Evolutionary conservation across 345 rosid genomes (phyloP).

Genomic region (Gossypium mustelinum): DNA sequence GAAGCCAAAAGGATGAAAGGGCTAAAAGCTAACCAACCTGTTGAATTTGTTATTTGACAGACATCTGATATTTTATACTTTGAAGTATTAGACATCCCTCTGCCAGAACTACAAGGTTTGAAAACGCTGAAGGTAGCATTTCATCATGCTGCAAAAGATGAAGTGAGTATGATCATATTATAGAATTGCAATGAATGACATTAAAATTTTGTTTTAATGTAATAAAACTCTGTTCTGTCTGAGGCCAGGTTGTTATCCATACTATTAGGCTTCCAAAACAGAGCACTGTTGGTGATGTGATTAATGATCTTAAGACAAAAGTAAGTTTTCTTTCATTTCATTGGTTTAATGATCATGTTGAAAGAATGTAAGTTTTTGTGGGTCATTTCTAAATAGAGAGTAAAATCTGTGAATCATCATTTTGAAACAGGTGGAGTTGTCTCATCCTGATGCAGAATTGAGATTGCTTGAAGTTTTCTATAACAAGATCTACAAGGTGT

Average conservation of each 20-base stretch:
- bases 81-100: constrained; percentile 94
- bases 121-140: constrained; percentile 85
- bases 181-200: neutral
- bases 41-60: constrained; percentile 37
- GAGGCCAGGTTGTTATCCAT: constrained; percentile 69
- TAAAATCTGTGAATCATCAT: neutral
- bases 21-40: constrained; percentile 15
- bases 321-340: constrained; percentile 30
- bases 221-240: constrained; percentile 20
- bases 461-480: constrained; percentile 85
- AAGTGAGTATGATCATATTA: constrained; percentile 45
- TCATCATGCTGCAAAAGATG: constrained; percentile 75
- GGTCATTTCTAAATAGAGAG: neutral
- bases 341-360: neutral
- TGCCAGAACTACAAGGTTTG: constrained; percentile 87
- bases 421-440: constrained; percentile 75
- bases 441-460: constrained; percentile 82
- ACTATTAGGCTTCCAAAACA: constrained; percentile 87
- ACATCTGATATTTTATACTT: constrained; percentile 85
- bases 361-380: too few relatives aligned
- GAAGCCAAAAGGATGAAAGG: neutral
- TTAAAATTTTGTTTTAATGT: constrained; percentile 12
- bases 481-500: constrained; percentile 94
- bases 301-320: constrained; percentile 83
- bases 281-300: constrained; percentile 88